Conservation (phyloP, 1,284 basidiomycete species). For the Irpex sp. region DNA sequence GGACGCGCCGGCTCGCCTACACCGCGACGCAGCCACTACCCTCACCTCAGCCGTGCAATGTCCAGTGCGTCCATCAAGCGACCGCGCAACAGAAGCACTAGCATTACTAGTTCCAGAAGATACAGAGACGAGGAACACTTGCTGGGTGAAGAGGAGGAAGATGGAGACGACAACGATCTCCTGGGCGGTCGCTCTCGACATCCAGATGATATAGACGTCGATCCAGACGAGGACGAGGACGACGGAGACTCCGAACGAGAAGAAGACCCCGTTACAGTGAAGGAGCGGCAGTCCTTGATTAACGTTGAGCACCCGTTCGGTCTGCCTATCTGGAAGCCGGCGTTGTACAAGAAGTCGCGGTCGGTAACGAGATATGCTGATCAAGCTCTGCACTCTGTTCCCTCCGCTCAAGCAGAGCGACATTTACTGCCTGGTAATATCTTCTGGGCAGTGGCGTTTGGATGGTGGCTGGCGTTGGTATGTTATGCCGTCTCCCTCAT, state of each 20-base stretch:
- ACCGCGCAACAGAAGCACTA: conserved; percentile 51
- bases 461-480: conserved; percentile 85
- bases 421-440: conserved; percentile 92
- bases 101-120: conserved; percentile 52
- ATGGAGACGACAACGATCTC: conserved; percentile 21
- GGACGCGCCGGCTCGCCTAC: conserved; percentile 39
- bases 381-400: conserved; percentile 87
- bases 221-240: conserved; percentile 13
- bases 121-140: conserved; percentile 37
- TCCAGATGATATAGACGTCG: conserved; percentile 25
- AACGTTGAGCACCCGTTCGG: conserved; percentile 99
- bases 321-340: conserved; percentile 99
- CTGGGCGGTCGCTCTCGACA: conserved; percentile 17
- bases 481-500: conserved; percentile 70
- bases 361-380: conserved; percentile 97
- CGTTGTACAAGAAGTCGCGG: conserved; percentile 96
- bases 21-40: conserved; percentile 34
- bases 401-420: conserved; percentile 88
- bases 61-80: conserved; percentile 47
- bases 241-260: conserved; percentile 42
- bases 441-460: conserved; percentile 85
- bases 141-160: conserved; percentile 44
- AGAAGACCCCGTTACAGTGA: conserved; percentile 92
- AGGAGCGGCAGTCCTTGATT: conserved; percentile 96
- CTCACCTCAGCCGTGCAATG: conserved; percentile 41